Conservation (phyloP, 371 early-diverging fungal species). For the Nematocida sp. region DNA sequence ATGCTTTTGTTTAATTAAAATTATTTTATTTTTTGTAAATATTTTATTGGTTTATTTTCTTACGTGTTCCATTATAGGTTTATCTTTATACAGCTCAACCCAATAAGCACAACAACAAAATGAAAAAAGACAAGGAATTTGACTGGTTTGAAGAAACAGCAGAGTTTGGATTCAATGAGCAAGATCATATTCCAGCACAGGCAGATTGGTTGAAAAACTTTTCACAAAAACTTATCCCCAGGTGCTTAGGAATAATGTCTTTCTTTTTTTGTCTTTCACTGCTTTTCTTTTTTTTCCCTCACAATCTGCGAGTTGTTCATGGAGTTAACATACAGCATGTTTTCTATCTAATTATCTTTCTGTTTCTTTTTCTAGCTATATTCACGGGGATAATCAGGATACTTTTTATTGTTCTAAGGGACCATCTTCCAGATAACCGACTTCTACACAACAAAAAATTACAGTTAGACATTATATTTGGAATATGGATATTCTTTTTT, state of each 20-base stretch:
- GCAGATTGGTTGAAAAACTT: neutral
- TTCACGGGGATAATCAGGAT: conserved; percentile 12
- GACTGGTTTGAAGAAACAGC: conserved; percentile 62
- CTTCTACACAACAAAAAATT: conserved; percentile 42
- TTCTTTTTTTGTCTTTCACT: conserved; percentile 14
- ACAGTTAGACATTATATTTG: conserved; percentile 20
- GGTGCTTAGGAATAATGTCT: neutral
- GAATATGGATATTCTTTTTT: conserved; percentile 55
- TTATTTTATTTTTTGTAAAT: too few species aligned
- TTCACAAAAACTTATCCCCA: conserved; percentile 24
- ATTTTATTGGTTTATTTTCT: too few species aligned
- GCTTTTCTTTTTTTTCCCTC: conserved; percentile 40
- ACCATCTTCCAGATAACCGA: conserved; percentile 9
- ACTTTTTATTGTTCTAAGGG: conserved; percentile 12
- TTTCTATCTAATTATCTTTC: conserved; percentile 3
- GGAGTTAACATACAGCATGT: conserved; percentile 40
- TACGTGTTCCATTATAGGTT: too few species aligned
- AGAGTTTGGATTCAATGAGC: conserved; percentile 60
- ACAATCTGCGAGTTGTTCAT: conserved; percentile 1
- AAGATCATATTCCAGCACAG: conserved; percentile 19
- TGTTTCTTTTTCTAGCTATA: conserved; percentile 31
- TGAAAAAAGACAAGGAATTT: conserved; percentile 58
- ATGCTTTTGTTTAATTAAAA: too few species aligned
- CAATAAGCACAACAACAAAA: too few species aligned
- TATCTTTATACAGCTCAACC: too few species aligned